phyloP scores from a whole-genome alignment of 2,329 filamentous ascomycete genomes.

The Colletotrichum sp. region DNA sequence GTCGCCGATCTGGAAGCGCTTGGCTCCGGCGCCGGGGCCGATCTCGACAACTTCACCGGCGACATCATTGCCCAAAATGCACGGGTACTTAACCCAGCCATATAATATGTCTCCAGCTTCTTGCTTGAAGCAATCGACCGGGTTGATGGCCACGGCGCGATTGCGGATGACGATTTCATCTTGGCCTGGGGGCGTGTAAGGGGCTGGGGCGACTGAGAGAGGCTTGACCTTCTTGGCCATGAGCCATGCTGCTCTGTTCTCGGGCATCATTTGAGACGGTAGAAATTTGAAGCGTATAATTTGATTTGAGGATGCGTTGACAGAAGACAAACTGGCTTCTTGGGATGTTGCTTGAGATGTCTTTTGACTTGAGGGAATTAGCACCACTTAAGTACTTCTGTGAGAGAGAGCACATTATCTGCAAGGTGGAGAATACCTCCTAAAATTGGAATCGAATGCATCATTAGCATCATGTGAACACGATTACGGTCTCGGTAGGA shows the following conservation, averaged over 20 bases:
- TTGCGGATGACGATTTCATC: conserved; percentile 32
- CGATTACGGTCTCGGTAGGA: not conserved
- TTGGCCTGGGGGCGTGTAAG: conserved; percentile 17
- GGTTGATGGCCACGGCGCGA: conserved; percentile 36
- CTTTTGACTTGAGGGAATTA: not conserved
- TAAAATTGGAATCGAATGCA: not conserved
- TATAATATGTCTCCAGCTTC: conserved; percentile 21
- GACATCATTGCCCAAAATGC: conserved; percentile 35
- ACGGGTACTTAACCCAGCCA: conserved; percentile 29
- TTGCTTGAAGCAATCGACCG: conserved; percentile 30
- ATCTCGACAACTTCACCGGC: conserved; percentile 34
- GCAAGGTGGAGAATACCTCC: not conserved
- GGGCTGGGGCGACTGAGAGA: conserved; percentile 9
- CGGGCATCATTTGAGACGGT: not conserved
- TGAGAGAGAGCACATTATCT: not conserved
- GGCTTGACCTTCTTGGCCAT: conserved; percentile 11
- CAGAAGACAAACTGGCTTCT: not conserved
- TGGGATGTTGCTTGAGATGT: not conserved
- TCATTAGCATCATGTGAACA: not conserved
- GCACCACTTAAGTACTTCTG: not conserved
- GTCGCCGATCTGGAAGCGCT: conserved; percentile 30
- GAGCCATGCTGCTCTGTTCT: conserved; percentile 21
- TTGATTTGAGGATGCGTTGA: not conserved
- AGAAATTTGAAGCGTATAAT: not conserved
- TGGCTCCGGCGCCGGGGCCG: conserved; percentile 20